Base-by-base conservation (phyloP, 2,329 filamentous ascomycete genomes). In the Sporothrix variecibatus region DNA sequence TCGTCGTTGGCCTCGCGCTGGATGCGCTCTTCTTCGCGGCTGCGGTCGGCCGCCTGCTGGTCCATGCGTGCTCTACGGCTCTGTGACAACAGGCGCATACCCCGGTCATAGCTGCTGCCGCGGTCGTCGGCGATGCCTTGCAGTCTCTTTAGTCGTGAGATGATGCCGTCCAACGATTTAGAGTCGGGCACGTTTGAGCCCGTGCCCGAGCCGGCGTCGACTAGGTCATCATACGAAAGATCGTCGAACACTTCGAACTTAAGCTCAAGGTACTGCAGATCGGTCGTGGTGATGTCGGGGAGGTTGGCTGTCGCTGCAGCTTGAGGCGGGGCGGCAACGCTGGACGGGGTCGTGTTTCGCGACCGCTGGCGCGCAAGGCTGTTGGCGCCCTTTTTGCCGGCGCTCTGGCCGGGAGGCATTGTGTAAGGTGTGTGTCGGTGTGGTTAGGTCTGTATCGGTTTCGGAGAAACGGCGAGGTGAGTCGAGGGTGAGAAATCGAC, bases 41-140 rank as follows among this genome's bases (percentile, higher is more conserved):
- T 83, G 75, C 82, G 80, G 75, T 85, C 82, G 17, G 81, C 81
- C 23, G 83, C 83, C 68, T 84, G 77, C 72, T 90, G 87, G 73
- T 90, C 87, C 43, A 86, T 83, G 76, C 87, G 84, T 58, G 90
- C 88, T 81, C 93, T 93, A 71, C 91, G 86, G 79, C 88, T 87
- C 78, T 87, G 86, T 7, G 91, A 89, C 73, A 94, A 84, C 77
- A 93, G 86, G 73, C 93, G 85, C 89, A 95, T 93, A 49, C 91
- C 91, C 49, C 89, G 87, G 79, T 95, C 92, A 81, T 91, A 94
- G 76, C 89, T 88, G 28, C 87, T 86, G 58, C 89, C 90, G 69
- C 93, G 88, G 76, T 87, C 87, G 78, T 93, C 91, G 78, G 94
- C 90, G 72, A 89, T 87, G 75, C 90, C 89, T 76, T 89, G 86